Evolutionary conservation across 306 rosid genomes (phyloP), one percentile per base, ranked within the genome.

Genomic region (Corylus avellana): DNA sequence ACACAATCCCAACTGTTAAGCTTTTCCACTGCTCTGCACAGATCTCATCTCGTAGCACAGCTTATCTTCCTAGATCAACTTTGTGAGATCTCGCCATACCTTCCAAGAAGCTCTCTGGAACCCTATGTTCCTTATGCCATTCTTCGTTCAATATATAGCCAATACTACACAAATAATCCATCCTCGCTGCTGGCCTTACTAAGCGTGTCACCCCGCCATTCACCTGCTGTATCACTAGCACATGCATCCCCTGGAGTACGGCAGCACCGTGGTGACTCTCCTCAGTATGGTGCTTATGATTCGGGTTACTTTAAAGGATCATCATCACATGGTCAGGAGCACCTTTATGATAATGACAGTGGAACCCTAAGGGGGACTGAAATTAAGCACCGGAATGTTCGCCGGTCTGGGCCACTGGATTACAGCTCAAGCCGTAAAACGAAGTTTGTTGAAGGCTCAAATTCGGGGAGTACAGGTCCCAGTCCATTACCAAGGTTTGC

Each of bases 401-500:
- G 96, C 42, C 89, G 97, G 32, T 95, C 96, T 12, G 99, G 99
- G n/a, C 98, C 98, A 0, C 87, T 95, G 81, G 98, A 91, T 86
- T 95, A 95, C 79, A 83, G 93, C 71, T 89, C 94, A 63, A 91
- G 87, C 84, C 89, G 97, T 2, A 90, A 84, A 81, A 78, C 80
- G 1, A 91, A 91, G 82, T 70, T 82, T 44, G 84, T 76, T 47
- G 99, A 95, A 79, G 92, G 98, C 75, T 93, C 97, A 73, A 83
- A 86, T 84, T 93, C 99, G 32, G 96, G 97, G 46, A 88, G 94
- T 82, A 84, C 90, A 8, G 97, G 97, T 48, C 98, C 95, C 37
- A 95, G 98, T 75, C 98, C 98, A 54, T 88, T 95, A 54, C 98
- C 98, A 17, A 92, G 97, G 82, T 95, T 95, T 88, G 98, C 98